Conservation (phyloP, 1,284 basidiomycete genomes). For the Malassezia caprae region DNA sequence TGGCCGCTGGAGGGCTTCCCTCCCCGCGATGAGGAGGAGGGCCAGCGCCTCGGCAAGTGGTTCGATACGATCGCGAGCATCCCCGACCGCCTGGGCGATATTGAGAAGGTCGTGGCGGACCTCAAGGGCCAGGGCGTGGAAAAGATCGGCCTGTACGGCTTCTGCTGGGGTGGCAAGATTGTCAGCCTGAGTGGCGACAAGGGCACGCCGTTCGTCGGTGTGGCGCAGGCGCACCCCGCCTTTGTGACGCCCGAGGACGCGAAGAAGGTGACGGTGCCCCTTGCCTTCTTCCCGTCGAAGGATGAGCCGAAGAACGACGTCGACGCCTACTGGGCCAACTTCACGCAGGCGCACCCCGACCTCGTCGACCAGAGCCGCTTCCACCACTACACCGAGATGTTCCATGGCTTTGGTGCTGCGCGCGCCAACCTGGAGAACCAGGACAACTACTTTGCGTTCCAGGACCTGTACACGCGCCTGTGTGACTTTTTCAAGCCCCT, state of each 20-base stretch:
- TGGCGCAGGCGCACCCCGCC: slow-evolving; percentile 33
- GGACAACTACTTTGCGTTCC: slow-evolving; percentile 60
- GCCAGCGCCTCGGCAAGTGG: slow-evolving; percentile 52
- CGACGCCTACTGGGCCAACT: slow-evolving; percentile 52
- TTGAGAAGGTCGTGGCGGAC: slow-evolving; percentile 52
- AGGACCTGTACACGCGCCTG: slow-evolving; percentile 56
- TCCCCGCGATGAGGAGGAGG: slow-evolving; percentile 51
- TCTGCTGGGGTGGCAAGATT: slow-evolving; percentile 50
- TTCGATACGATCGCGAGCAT: slow-evolving; percentile 28
- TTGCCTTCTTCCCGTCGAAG: slow-evolving; percentile 58
- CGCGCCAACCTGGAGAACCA: slow-evolving; percentile 58
- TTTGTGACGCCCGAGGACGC: slow-evolving; percentile 58
- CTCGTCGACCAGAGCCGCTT: slow-evolving; percentile 56
- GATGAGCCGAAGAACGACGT: slow-evolving; percentile 54
- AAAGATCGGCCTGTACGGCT: slow-evolving; percentile 51
- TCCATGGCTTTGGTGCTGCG: slow-evolving; percentile 64
- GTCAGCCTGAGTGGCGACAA: slow-evolving; percentile 22
- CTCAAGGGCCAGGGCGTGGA: slow-evolving; percentile 53
- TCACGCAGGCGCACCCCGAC: slow-evolving; percentile 50
- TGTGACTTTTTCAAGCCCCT: slow-evolving; percentile 23
- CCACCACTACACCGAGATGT: slow-evolving; percentile 52
- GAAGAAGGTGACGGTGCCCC: slow-evolving; percentile 54
- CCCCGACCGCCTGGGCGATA: slow-evolving; percentile 53
- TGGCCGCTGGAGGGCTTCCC: slow-evolving; percentile 55
- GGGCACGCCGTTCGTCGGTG: slow-evolving; percentile 28